These are phyloP conservation scores for Dactylella cylindrospora DNA, from an alignment of 2,329 filamentous ascomycete genomes.

Conservation along the genomic window DNA sequence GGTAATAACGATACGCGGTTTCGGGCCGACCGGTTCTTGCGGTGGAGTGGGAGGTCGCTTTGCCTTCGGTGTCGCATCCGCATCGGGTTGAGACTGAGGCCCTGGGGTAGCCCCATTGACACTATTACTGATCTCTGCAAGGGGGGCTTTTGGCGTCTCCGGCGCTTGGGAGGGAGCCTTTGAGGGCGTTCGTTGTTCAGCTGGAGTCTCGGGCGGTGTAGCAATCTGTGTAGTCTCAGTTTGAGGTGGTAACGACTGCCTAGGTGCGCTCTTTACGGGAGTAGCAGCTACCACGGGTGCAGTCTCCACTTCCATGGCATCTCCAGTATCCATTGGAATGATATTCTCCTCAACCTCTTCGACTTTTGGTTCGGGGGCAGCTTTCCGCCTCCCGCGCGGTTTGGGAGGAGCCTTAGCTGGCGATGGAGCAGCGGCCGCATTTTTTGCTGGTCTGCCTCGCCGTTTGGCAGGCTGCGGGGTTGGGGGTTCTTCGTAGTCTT, in stretches of 20 bases:
- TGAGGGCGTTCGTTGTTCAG: slow-evolving; percentile 22
- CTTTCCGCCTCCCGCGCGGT: slow-evolving; percentile 37
- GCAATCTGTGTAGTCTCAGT: slow-evolving; percentile 1
- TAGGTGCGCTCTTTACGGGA: slow-evolving; percentile 15
- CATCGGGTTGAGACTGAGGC: slow-evolving; percentile 2
- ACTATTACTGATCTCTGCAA: slow-evolving; percentile 6
- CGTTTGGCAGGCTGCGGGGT: slow-evolving; percentile 31
- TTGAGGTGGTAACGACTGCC: slow-evolving; percentile 13
- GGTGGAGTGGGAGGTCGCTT: slow-evolving; percentile 26
- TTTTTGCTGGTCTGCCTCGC: slow-evolving; percentile 33
- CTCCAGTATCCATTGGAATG: slow-evolving; percentile 4
- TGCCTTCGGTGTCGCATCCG: slow-evolving; percentile 13
- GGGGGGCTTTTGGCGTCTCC: slow-evolving; percentile 16
- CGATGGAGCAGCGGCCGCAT: slow-evolving; percentile 13
- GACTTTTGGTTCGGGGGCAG: slow-evolving; percentile 32
- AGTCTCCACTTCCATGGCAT: slow-evolving; percentile 34
- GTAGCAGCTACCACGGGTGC: slow-evolving; percentile 17
- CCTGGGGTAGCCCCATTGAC: slow-evolving; percentile 10
- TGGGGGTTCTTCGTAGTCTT: slow-evolving; percentile 23
- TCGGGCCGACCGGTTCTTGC: slow-evolving; percentile 61
- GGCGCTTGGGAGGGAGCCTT: slow-evolving; percentile 23
- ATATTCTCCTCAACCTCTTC: slow-evolving; percentile 34
- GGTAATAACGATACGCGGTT: slow-evolving; percentile 86
- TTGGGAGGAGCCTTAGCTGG: slow-evolving; percentile 34
- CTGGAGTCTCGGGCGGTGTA: slow-evolving; percentile 14